Base-by-base conservation (phyloP, 768 basidiomycete genomes). In the Tulasnella sp. region DNA sequence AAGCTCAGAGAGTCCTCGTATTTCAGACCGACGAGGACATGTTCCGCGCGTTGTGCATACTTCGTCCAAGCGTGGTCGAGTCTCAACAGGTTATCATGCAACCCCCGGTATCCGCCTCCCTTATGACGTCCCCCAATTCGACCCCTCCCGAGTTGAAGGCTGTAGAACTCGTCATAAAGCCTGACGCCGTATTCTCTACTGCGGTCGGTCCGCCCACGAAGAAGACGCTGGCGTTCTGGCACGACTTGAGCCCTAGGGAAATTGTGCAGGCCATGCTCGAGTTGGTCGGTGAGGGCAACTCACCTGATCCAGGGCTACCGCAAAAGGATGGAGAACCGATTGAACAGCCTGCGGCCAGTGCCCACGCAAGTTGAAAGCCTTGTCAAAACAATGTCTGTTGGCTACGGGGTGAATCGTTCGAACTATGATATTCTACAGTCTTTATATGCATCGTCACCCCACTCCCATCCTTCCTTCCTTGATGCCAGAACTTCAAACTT, bases 1-100 rank as follows among this genome's bases (percentile, higher is more conserved):
- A 11, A 48, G 29, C 1, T 51, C 2, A n/a, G 8, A 27, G 19
- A 64, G 52, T 63, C 34, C 15, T 5, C 34, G 7, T 7, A 43
- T 48, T 11, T 43, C 64, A 87, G 88, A 93, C 93, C 49, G 92
- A 97, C 75, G 94, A 99, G 74, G 94, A 99, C 75, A 99, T 99
- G 94, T 97, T 97, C 86, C 85, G 92, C 64, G 79, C 90, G 0
- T 76, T 94, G 0, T 77, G 81, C 64, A 60, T 68, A 22, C 74
- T 84, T 63, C 86, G 87, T 73, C 70, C 75, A 38, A 67, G 59
- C 46, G 60, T 69, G 30, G 58, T 63, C 57, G 63, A 64, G 24
- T 68, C 66, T 22, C 27, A 75, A 64, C 49, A 76, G 11, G 71
- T 70, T 7, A 41, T 50, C 30, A 77, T 75, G 67, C 60, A 64